Conservation (phyloP, 441 rosid genomes). For the Erodium trifolium region DNA sequence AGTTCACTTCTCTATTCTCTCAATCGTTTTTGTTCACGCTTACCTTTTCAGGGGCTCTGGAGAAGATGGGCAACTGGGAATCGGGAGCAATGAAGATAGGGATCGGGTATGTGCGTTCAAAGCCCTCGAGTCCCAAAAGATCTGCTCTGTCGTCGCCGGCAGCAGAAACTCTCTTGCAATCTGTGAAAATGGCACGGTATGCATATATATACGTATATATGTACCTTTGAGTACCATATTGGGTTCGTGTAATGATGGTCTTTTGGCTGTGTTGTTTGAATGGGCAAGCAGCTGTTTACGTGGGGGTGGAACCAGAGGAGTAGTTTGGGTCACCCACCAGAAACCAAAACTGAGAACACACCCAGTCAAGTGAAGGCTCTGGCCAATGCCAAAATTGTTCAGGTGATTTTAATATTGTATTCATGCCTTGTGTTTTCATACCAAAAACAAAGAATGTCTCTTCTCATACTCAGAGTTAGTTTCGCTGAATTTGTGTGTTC, state of each 20-base stretch:
- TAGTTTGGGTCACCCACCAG: conserved; percentile 89
- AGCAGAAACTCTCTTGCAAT: conserved; percentile 98
- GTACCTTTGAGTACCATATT: neutral
- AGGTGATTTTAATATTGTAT: conserved; percentile 38
- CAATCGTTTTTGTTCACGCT: neutral
- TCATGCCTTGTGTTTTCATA: neutral
- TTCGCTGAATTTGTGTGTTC: neutral
- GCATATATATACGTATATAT: neutral
- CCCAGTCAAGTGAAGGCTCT: conserved; percentile 88
- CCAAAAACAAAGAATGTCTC: too few relatives aligned
- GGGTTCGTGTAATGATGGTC: neutral
- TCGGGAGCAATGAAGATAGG: conserved; percentile 69
- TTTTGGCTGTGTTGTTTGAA: neutral
- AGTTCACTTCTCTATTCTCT: conserved; percentile 6
- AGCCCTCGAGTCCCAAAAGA: conserved; percentile 58
- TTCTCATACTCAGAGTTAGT: neutral
- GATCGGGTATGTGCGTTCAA: conserved; percentile 66
- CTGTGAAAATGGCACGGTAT: conserved; percentile 87
- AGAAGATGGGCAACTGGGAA: conserved; percentile 93
- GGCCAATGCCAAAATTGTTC: conserved; percentile 62
- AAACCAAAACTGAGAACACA: conserved; percentile 72
- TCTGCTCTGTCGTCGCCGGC: conserved; percentile 85
- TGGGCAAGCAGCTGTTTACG: conserved; percentile 67
- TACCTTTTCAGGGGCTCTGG: conserved; percentile 74
- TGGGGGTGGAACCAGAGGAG: conserved; percentile 99